These are phyloP conservation scores for Populus nigra DNA, from an alignment of 345 rosid species.

Conservation along the genomic window DNA sequence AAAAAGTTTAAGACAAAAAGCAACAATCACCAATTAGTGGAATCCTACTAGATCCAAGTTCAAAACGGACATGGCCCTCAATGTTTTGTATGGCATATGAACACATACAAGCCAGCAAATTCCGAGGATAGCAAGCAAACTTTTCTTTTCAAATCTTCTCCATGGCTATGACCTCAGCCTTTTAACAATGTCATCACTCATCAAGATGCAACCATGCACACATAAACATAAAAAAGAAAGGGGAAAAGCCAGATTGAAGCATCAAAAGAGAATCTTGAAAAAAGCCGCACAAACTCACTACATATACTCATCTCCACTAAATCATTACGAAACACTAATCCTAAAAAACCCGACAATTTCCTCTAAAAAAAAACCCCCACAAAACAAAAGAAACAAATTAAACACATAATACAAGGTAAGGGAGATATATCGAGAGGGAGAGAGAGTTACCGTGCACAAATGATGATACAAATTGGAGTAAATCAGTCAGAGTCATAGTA, in stretches of 20 bases:
- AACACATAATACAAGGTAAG: not conserved
- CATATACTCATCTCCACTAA: not conserved
- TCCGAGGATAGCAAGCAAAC: not conserved
- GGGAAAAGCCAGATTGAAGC: not conserved
- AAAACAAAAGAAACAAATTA: not conserved
- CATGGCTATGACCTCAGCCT: not conserved
- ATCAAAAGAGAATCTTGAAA: not conserved
- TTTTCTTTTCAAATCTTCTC: not conserved
- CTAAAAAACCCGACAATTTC: not conserved
- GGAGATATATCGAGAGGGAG: not conserved
- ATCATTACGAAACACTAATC: not conserved
- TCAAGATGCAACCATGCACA: not conserved
- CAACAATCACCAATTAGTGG: not conserved
- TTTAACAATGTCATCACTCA: not conserved
- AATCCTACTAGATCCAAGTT: not conserved
- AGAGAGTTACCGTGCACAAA: not conserved
- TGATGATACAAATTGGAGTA: not conserved
- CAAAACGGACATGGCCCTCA: not conserved
- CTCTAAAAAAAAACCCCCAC: not conserved
- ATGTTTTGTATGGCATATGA: not conserved
- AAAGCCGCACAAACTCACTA: not conserved
- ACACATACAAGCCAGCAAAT: not conserved
- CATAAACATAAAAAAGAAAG: not conserved
- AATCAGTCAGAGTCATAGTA: slow-evolving; percentile 47
- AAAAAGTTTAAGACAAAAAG: not conserved